phyloP scores from a whole-genome alignment of 2,329 filamentous ascomycete genomes.

The Paecilomyces niveus region DNA sequence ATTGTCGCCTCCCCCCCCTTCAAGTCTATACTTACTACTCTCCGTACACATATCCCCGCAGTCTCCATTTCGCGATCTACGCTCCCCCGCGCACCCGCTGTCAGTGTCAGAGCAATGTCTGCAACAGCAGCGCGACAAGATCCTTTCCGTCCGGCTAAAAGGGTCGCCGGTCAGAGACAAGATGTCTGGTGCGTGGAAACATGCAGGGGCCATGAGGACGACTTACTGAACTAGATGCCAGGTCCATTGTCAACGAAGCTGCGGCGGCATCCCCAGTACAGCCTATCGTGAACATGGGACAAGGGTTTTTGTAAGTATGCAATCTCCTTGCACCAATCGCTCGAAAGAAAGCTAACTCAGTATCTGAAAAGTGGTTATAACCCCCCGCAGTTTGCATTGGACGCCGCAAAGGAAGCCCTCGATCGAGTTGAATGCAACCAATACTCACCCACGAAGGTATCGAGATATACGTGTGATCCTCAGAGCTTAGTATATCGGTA shows the following conservation, averaged over 20 bases:
- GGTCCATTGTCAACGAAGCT: conserved; percentile 62
- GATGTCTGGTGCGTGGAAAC: conserved; percentile 40
- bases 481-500: not conserved
- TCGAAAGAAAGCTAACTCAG: not conserved
- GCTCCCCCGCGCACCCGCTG: not conserved
- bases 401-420: conserved; percentile 84
- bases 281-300: conserved; percentile 63
- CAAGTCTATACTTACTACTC: not conserved
- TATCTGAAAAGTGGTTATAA: conserved; percentile 64
- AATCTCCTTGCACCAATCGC: not conserved
- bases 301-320: conserved; percentile 49
- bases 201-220: not conserved
- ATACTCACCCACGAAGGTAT: conserved; percentile 84
- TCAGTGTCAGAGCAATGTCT: conserved; percentile 29
- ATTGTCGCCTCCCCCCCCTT: not conserved
- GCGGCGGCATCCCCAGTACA: conserved; percentile 57
- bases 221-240: conserved; percentile 15
- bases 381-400: conserved; percentile 79
- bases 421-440: conserved; percentile 96
- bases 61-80: not conserved
- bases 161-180: conserved; percentile 44
- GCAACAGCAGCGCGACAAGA: conserved; percentile 29
- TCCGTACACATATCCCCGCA: not conserved
- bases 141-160: conserved; percentile 39
- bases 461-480: not conserved